phyloP scores from a whole-genome alignment of 805 yeast genomes.

The Starmera dryadoides region DNA sequence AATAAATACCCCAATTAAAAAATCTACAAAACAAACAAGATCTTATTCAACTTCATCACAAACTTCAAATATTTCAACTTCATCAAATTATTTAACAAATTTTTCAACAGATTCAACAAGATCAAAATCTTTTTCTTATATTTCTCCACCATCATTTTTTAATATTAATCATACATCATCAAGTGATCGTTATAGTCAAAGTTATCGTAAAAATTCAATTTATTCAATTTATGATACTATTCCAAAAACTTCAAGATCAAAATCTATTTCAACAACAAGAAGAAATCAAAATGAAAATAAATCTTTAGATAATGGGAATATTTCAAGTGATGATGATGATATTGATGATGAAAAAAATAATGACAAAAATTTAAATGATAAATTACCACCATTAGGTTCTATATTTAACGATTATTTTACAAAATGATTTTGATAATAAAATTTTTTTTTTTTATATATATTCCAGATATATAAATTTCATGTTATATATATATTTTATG shows the following conservation, averaged over 20 bases:
- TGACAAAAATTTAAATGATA: constrained; percentile 2
- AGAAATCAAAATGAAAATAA: constrained; percentile 6
- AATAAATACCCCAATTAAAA: neutral
- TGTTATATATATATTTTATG: neutral
- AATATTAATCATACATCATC: constrained; percentile 4
- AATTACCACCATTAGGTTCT: constrained; percentile 11
- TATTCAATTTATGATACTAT: constrained; percentile 2
- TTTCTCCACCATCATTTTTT: constrained; percentile 2
- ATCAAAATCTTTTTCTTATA: constrained; percentile 10
- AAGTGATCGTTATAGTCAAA: constrained; percentile 8
- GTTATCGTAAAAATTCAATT: constrained; percentile 6
- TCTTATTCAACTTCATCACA: constrained; percentile 7
- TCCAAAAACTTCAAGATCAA: constrained; percentile 8
- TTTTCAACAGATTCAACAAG: constrained; percentile 4
- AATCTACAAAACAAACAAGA: neutral
- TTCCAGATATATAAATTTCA: neutral
- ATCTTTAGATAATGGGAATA: too few species aligned
- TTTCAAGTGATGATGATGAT: too few species aligned
- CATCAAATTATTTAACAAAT: neutral
- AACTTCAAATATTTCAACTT: constrained; percentile 2
- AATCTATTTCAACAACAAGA: too few species aligned
- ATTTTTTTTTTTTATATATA: neutral
- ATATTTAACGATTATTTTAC: constrained; percentile 15
- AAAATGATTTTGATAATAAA: constrained; percentile 1
- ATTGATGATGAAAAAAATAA: constrained; percentile 1